These are phyloP conservation scores for Elaeagnus macrophylla DNA, from an alignment of 306 rosid genomes.

Conservation along the genomic window DNA sequence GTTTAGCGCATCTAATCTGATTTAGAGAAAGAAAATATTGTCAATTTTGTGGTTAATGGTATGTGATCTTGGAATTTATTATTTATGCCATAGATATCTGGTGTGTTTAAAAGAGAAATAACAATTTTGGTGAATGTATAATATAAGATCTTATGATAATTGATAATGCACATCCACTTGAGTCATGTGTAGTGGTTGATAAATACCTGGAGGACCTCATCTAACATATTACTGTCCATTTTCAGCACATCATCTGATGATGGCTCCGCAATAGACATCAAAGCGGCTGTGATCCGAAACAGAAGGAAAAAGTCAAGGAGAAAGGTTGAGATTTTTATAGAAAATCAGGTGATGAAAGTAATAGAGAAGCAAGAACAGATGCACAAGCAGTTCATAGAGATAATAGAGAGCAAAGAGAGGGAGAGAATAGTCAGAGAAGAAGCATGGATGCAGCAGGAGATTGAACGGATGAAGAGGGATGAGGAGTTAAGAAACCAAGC, in stretches of 20 bases:
- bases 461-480: slow-evolving; percentile 48
- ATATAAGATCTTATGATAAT: too few relatives aligned
- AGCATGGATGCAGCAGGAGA: slow-evolving; percentile 67
- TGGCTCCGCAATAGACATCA: slow-evolving; percentile 15
- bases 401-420: slow-evolving; percentile 55
- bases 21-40: too few relatives aligned
- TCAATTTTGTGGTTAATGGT: too few relatives aligned
- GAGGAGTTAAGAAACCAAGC: slow-evolving; percentile 62
- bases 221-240: background rate
- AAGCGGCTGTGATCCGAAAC: slow-evolving; percentile 30
- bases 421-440: slow-evolving; percentile 69
- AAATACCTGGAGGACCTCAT: too few relatives aligned
- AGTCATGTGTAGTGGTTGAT: too few relatives aligned
- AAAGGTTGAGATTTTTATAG: slow-evolving; percentile 43
- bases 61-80: too few relatives aligned
- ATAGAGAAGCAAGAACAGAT: slow-evolving; percentile 77
- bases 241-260: slow-evolving; percentile 50
- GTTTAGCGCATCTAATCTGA: too few relatives aligned
- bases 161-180: too few relatives aligned
- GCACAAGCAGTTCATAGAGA: slow-evolving; percentile 58
- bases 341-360: slow-evolving; percentile 46
- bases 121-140: too few relatives aligned
- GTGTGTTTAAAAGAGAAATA: too few relatives aligned
- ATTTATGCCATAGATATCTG: too few relatives aligned
- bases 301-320: slow-evolving; percentile 30